Conservation (phyloP, 345 rosid species). For the Turritis glabra region DNA sequence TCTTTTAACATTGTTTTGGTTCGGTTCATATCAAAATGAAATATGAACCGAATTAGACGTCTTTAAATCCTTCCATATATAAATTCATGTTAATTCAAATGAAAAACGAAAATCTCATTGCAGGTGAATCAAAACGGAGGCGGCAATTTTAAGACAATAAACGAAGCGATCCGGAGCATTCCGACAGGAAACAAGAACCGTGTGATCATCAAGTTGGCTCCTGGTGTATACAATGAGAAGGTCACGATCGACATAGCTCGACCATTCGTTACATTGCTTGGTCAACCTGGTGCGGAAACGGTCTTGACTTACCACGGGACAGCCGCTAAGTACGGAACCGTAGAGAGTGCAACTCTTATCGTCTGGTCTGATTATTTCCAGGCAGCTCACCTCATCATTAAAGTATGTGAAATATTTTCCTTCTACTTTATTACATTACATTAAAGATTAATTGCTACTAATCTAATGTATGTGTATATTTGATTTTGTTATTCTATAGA, state of each 20-base stretch:
- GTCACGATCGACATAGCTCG: slow-evolving; percentile 43
- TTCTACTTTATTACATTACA: not conserved
- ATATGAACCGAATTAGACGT: too few species aligned
- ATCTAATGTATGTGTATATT: not conserved
- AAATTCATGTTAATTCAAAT: too few species aligned
- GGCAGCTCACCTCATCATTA: slow-evolving; percentile 36
- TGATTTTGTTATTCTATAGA: slow-evolving; percentile 36
- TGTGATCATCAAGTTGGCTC: slow-evolving; percentile 53
- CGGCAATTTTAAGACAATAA: slow-evolving; percentile 48
- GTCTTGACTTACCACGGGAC: slow-evolving; percentile 46
- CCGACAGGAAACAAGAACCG: slow-evolving; percentile 54
- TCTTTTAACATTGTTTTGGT: too few species aligned
- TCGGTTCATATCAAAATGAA: too few species aligned
- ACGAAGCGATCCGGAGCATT: slow-evolving; percentile 53
- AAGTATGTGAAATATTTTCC: not conserved
- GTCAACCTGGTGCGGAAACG: slow-evolving; percentile 45
- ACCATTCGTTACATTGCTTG: slow-evolving; percentile 57
- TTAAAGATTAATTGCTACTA: not conserved
- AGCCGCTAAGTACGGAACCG: slow-evolving; percentile 51
- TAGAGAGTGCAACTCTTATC: slow-evolving; percentile 40
- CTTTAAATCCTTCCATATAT: too few species aligned
- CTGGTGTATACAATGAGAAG: slow-evolving; percentile 59
- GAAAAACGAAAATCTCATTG: not conserved
- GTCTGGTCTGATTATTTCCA: slow-evolving; percentile 32
- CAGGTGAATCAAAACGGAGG: slow-evolving; percentile 37